Evolutionary conservation across 805 yeast species (phyloP).

Genomic region (Yarrowia sp.): DNA sequence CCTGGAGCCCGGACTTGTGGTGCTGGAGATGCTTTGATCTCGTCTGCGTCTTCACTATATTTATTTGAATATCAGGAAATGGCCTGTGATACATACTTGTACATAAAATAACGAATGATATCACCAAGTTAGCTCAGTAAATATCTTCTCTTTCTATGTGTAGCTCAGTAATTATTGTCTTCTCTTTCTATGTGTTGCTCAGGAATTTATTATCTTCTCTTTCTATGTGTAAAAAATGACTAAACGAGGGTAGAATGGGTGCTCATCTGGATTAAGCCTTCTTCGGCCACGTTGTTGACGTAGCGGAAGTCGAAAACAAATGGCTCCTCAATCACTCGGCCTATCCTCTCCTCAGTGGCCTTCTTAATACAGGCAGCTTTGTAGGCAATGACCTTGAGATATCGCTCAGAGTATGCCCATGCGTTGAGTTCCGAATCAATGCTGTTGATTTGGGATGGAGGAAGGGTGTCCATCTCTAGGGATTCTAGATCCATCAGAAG

Average conservation of each 20-base stretch:
- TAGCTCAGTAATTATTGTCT: too few relatives aligned
- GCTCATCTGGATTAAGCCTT: constrained; percentile 11
- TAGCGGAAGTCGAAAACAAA: constrained; percentile 15
- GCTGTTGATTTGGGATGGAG: constrained; percentile 17
- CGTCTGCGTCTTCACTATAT: background rate
- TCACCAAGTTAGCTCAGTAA: too few relatives aligned
- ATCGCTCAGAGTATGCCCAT: constrained; percentile 16
- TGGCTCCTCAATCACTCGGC: constrained; percentile 21
- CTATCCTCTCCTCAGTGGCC: constrained; percentile 21
- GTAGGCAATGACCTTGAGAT: constrained; percentile 19
- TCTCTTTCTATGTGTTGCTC: too few relatives aligned
- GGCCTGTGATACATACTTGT: too few relatives aligned
- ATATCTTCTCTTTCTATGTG: too few relatives aligned
- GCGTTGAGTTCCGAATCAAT: constrained; percentile 23
- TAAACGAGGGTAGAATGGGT: constrained; percentile 9
- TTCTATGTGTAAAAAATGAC: background rate
- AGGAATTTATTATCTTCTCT: background rate
- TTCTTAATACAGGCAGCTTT: background rate
- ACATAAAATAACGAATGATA: too few relatives aligned
- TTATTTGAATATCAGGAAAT: background rate
- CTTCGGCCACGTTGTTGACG: background rate
- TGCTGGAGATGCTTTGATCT: constrained; percentile 32
- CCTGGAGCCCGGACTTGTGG: constrained; percentile 54
- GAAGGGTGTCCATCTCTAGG: constrained; percentile 12
- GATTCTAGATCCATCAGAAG: constrained; percentile 8